phyloP scores from a whole-genome alignment of 441 rosid genomes.

The Syzygium syzygioides region DNA sequence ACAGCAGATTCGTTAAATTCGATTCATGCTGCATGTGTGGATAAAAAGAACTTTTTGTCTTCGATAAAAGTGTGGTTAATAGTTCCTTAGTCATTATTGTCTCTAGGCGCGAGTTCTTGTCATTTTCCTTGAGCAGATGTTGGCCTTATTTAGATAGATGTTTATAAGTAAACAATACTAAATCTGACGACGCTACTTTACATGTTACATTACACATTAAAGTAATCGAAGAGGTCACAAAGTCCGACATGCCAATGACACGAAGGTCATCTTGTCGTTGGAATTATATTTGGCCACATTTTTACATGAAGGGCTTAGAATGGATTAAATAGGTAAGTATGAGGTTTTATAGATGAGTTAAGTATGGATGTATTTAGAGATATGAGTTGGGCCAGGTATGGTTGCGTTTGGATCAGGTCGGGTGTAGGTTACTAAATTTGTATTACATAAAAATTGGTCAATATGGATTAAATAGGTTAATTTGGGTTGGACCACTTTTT shows the following conservation, averaged over 20 bases:
- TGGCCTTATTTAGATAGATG: not conserved
- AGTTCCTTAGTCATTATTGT: too few relatives aligned
- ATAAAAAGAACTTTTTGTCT: too few relatives aligned
- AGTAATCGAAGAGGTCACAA: not conserved
- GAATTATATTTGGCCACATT: not conserved
- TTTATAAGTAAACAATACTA: not conserved
- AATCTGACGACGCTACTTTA: not conserved
- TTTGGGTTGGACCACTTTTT: not conserved
- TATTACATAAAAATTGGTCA: too few relatives aligned
- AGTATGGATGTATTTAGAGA: rapidly evolving
- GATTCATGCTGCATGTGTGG: too few relatives aligned
- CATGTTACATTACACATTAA: not conserved
- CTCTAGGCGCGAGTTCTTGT: too few relatives aligned
- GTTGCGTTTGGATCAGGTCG: too few relatives aligned
- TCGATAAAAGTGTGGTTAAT: too few relatives aligned
- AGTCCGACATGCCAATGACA: not conserved
- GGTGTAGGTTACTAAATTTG: rapidly evolving
- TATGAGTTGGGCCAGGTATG: not conserved
- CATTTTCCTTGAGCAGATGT: not conserved
- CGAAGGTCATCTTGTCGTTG: not conserved
- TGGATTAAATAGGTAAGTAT: too few relatives aligned
- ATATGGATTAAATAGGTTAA: not conserved
- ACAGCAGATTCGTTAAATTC: too few relatives aligned
- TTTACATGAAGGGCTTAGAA: not conserved
- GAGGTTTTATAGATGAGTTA: not conserved